These are phyloP conservation scores for Agaricus sinodeliciosus DNA, from an alignment of 768 basidiomycete species.

Conservation along the genomic window DNA sequence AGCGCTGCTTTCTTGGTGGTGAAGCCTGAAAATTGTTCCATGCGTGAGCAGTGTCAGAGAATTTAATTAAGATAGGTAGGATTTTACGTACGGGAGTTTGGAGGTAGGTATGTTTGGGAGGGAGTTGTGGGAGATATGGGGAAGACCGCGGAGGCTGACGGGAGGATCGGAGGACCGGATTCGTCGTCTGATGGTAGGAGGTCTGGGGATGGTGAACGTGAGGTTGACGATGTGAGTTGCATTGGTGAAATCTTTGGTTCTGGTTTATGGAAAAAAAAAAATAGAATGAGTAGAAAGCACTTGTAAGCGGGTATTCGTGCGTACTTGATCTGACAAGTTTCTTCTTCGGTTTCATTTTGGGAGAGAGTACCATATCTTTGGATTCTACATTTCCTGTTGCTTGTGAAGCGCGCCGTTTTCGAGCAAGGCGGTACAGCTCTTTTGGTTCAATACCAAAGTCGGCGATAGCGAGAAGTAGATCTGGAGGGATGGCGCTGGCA, in stretches of 20 bases:
- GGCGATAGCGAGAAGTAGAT: conserved; percentile 58
- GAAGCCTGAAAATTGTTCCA: conserved; percentile 36
- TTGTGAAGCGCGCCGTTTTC: not conserved
- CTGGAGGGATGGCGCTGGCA: conserved; percentile 52
- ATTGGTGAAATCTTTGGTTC: conserved; percentile 17
- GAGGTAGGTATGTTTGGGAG: conserved; percentile 83
- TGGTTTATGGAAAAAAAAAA: too few species aligned
- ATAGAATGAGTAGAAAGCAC: conserved; percentile 9
- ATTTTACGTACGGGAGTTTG: too few species aligned
- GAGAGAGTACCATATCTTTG: not conserved
- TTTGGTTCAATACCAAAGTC: conserved; percentile 42
- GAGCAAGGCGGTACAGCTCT: conserved; percentile 29
- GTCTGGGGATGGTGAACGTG: conserved; percentile 62
- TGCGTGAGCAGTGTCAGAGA: too few species aligned
- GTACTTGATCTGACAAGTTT: conserved; percentile 37
- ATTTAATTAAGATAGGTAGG: too few species aligned
- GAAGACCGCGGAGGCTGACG: conserved; percentile 58
- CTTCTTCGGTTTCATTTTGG: not conserved
- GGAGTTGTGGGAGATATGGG: conserved; percentile 59
- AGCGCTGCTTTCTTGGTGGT: conserved; percentile 70
- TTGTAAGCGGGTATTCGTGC: conserved; percentile 13
- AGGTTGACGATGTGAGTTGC: conserved; percentile 40
- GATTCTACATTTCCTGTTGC: not conserved
- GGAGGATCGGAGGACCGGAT: conserved; percentile 39
- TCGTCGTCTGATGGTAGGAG: conserved; percentile 75